A percentile compares a stretch with the other conserved stretches of the same genome.
Evolutionary conservation across 2,329 filamentous ascomycete genomes (phyloP).

Genomic region (Nigrospora osmanthi): DNA sequence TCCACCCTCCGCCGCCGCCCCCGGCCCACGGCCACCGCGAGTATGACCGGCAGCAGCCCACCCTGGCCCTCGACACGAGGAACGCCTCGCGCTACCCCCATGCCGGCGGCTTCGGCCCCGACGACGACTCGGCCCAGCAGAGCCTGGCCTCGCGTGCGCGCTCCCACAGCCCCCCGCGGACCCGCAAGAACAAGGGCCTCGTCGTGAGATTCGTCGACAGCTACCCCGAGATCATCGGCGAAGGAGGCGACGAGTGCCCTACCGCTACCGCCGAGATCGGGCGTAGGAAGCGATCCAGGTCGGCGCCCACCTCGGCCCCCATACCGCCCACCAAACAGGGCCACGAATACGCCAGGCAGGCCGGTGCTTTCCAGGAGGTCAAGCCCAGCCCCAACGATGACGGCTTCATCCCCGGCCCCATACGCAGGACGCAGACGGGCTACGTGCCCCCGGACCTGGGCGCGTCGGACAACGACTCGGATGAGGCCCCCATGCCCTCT

Average conservation of each 20-base stretch:
- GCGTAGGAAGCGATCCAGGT: slow-evolving; percentile 39
- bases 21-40: slow-evolving; percentile 20
- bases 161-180: slow-evolving; percentile 34
- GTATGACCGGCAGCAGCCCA: slow-evolving; percentile 22
- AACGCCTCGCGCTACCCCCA: slow-evolving; percentile 48
- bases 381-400: slow-evolving; percentile 10
- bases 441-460: slow-evolving; percentile 25
- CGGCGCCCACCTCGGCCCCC: slow-evolving; percentile 22
- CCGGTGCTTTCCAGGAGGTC: slow-evolving; percentile 13
- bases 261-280: slow-evolving; percentile 65
- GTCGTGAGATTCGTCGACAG: slow-evolving; percentile 67
- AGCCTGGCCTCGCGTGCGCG: slow-evolving; percentile 34
- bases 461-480: slow-evolving; percentile 7
- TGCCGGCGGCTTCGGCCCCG: slow-evolving; percentile 42
- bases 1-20: slow-evolving; percentile 36
- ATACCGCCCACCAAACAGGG: slow-evolving; percentile 21
- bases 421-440: slow-evolving; percentile 53
- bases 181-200: slow-evolving; percentile 53
- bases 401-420: slow-evolving; percentile 43
- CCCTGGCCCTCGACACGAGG: slow-evolving; percentile 46
- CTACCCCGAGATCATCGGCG: slow-evolving; percentile 75
- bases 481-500: slow-evolving; percentile 5
- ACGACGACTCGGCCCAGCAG: slow-evolving; percentile 30
- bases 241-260: slow-evolving; percentile 83
- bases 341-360: slow-evolving; percentile 15